These are phyloP conservation scores for Truncatella angustata DNA, from an alignment of 2,329 filamentous ascomycete species.

Conservation along the genomic window DNA sequence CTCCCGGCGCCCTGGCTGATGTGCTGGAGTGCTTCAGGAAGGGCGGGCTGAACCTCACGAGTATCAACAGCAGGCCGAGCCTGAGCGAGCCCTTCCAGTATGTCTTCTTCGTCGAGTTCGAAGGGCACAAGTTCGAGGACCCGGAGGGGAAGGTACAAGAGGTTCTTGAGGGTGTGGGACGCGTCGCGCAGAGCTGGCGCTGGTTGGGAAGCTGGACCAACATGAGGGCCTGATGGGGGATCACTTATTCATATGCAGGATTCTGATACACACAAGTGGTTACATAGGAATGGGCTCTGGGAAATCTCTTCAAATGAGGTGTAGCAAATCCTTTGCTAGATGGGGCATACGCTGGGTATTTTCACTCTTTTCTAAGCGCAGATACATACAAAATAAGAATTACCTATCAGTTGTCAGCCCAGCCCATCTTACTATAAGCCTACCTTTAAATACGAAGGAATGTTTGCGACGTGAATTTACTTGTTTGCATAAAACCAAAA, in stretches of 20 bases:
- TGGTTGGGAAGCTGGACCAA: slow-evolving; percentile 70
- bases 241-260: neutral
- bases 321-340: no score
- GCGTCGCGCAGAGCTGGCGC: slow-evolving; percentile 60
- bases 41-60: slow-evolving; percentile 77
- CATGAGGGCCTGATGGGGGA: slow-evolving; percentile 14
- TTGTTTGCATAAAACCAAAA: no score
- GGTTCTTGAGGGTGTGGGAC: slow-evolving; percentile 57
- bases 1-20: slow-evolving; percentile 79
- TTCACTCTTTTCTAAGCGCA: no score
- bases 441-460: no score
- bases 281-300: neutral
- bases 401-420: no score
- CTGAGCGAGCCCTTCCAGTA: slow-evolving; percentile 79
- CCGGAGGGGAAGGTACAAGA: slow-evolving; percentile 56
- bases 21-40: slow-evolving; percentile 76
- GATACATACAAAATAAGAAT: no score
- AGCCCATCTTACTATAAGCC: no score
- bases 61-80: slow-evolving; percentile 84
- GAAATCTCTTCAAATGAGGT: no score
- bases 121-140: slow-evolving; percentile 56
- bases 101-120: slow-evolving; percentile 91
- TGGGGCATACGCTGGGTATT: no score
- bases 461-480: no score
- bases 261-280: neutral